phyloP scores from a whole-genome alignment of 352 stramenopile species.

The Pythium guiyangense region DNA sequence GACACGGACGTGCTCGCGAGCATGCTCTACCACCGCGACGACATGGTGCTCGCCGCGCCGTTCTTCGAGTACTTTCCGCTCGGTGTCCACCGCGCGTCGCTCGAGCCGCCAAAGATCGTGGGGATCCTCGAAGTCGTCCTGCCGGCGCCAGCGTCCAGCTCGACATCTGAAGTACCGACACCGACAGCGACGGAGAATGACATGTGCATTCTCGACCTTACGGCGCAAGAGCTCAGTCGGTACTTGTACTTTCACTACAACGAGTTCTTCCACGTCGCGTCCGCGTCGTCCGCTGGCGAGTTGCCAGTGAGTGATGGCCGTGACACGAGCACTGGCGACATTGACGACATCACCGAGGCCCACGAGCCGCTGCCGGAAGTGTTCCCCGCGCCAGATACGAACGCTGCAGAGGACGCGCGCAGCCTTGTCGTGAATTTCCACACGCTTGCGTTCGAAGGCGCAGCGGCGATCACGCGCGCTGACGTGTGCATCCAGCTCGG shows the following conservation, averaged over 20 bases:
- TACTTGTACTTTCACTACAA: slow-evolving; percentile 79
- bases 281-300: slow-evolving; percentile 1
- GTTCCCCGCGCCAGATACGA: slow-evolving; percentile 16
- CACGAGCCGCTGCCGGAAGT: slow-evolving; percentile 6
- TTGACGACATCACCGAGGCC: background rate
- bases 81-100: slow-evolving; percentile 16
- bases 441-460: slow-evolving; percentile 6
- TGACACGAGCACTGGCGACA: background rate
- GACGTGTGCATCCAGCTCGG: slow-evolving; percentile 28
- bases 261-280: slow-evolving; percentile 47
- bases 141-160: slow-evolving; percentile 12
- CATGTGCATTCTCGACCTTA: slow-evolving; percentile 58
- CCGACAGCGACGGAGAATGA: slow-evolving; percentile 46
- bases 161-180: background rate
- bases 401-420: slow-evolving; percentile 9
- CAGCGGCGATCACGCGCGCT: slow-evolving; percentile 11
- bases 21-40: slow-evolving; percentile 32
- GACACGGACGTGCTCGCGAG: slow-evolving; percentile 18
- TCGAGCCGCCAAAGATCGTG: slow-evolving; percentile 31
- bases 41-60: slow-evolving; percentile 33
- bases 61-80: slow-evolving; percentile 44
- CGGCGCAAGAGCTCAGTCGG: slow-evolving; percentile 53
- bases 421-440: slow-evolving; percentile 17
- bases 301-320: background rate
- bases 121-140: slow-evolving; percentile 67